Conservation (phyloP, 169 alveolate genomes). For the Toxoplasma gondii region DNA sequence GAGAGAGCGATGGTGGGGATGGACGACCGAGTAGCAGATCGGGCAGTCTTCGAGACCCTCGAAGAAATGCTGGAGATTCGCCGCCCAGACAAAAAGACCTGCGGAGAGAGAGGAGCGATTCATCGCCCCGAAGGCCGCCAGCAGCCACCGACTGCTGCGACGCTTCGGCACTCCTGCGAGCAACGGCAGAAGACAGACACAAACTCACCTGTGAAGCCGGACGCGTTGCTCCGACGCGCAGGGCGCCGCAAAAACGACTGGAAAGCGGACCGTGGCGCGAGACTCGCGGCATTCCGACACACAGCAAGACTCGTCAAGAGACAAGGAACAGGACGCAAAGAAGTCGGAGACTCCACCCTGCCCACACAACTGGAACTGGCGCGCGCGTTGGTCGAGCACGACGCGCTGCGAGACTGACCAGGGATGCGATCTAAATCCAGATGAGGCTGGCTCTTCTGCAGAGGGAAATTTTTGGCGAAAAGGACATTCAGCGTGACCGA, state of each 20-base stretch:
- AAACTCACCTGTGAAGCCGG: not conserved
- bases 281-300: not conserved
- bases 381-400: no score
- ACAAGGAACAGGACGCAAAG: no score
- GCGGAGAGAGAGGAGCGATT: constrained; percentile 3
- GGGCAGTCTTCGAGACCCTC: constrained; percentile 73
- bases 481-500: constrained; percentile 13
- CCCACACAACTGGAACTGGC: no score
- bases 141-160: constrained; percentile 35
- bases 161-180: constrained; percentile 44
- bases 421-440: not conserved
- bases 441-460: not conserved
- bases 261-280: not conserved
- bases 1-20: constrained; percentile 72
- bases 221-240: not conserved
- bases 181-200: not conserved
- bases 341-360: no score
- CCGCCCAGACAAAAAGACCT: constrained; percentile 47
- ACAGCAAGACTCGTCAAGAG: no score
- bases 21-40: constrained; percentile 72
- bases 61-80: constrained; percentile 60
- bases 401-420: not conserved
- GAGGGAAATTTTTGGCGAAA: constrained; percentile 42
- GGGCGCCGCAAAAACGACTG: not conserved
- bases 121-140: constrained; percentile 24